Base-by-base conservation (phyloP, 441 rosid species). In the Euphorbia celastroides region DNA sequence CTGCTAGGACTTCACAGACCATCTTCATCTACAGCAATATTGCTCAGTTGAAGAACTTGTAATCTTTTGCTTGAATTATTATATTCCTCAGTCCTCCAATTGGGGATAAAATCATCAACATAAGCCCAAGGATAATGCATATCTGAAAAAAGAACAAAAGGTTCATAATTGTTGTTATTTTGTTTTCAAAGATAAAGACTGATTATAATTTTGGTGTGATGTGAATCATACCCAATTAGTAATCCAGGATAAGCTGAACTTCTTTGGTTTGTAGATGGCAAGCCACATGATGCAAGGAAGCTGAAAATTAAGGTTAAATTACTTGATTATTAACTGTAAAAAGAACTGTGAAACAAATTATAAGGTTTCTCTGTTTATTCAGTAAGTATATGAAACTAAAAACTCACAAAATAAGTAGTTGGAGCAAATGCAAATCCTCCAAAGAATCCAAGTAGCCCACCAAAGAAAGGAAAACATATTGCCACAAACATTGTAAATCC, bases 391-490 rank as follows among this genome's bases (percentile, higher is more conserved):
- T n/a, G n/a, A n/a, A n/a, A n/a, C 16, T 10, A 48, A 27, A 16
- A 36, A 46, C 78, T 83, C 81, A 89, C 97, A 28, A 70, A 91
- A 76, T n/a, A n/a, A n/a, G n/a, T 79, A 46, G 94, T 86, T 38
- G 94, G 94, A 57, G 96, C 92, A 17, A 91, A 86, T 30, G 97
- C 94, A 52, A 89, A 82, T 61, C 96, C 97, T 80, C 96, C 97
- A 0, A 91, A 87, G 81, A 91, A 89, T 2, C 96, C 93, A 6
- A 89, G 87, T 52, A 91, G 80, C 20, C 89, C 83, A 48, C 93
- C 93, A 22, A 91, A 91, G 78, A 91, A 91, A 4, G 93, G 96
- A 60, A 88, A 60, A 67, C 82, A 74, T 30, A 91, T 83, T 0
- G 59, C 96, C n/a, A n/a, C n/a, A n/a, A 91, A 17, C 94, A 89